These are phyloP conservation scores for Vitis hybrid DNA, from an alignment of 177 flowering plant genomes.

Conservation along the genomic window DNA sequence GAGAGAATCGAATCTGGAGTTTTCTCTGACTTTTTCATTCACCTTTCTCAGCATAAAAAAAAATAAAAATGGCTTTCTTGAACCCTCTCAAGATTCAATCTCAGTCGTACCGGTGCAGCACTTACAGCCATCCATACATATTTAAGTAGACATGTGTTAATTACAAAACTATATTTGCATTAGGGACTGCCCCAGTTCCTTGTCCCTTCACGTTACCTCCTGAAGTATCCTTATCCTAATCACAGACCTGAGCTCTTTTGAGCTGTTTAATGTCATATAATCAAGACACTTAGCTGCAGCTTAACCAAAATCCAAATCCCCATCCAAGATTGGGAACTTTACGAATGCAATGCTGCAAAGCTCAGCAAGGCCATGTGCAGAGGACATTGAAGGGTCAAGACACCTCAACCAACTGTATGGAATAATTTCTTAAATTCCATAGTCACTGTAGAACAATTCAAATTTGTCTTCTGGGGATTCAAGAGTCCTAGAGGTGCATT, in stretches of 20 bases:
- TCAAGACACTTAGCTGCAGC: slow-evolving; percentile 82
- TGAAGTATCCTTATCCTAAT: slow-evolving; percentile 78
- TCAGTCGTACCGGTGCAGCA: too few relatives aligned
- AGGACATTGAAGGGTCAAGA: slow-evolving; percentile 67
- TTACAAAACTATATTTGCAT: slow-evolving; percentile 35
- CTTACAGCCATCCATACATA: too few relatives aligned
- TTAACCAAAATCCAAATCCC: slow-evolving; percentile 84
- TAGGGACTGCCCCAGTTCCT: slow-evolving; percentile 81
- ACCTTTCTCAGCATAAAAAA: too few relatives aligned
- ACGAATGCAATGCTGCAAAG: slow-evolving; percentile 86
- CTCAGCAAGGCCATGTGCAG: slow-evolving; percentile 85
- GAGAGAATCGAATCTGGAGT: too few relatives aligned
- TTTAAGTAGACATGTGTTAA: too few relatives aligned
- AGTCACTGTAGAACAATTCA: too few relatives aligned
- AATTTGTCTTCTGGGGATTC: too few relatives aligned
- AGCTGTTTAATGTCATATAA: slow-evolving; percentile 45
- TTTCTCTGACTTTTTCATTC: too few relatives aligned
- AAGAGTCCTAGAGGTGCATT: too few relatives aligned
- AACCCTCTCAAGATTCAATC: too few relatives aligned
- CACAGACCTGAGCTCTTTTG: slow-evolving; percentile 66
- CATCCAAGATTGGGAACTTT: slow-evolving; percentile 75
- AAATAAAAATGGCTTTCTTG: too few relatives aligned
- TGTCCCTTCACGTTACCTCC: slow-evolving; percentile 94
- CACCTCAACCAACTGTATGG: slow-evolving; percentile 72
- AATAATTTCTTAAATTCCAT: slow-evolving; percentile 14